Base-by-base conservation (phyloP, 2,329 filamentous ascomycete species). In the Orbilia brochopaga region DNA sequence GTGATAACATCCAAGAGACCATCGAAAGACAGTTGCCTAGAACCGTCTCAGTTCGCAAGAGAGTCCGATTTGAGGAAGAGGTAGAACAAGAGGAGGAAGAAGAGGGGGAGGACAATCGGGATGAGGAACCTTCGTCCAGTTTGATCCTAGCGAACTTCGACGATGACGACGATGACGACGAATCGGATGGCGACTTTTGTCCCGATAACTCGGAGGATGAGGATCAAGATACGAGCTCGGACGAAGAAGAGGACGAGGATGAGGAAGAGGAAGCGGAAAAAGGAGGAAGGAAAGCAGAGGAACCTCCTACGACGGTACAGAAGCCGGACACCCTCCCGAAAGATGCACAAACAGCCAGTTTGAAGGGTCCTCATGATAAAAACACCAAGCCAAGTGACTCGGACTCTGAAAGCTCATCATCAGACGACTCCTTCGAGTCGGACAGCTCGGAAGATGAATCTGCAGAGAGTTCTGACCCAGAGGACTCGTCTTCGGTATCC, bases 121-220 rank as follows among this genome's bases (percentile, higher is more conserved):
- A 7, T 15, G 24, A 15, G 42, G 46, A 42, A 10, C 35, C n/a
- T 46, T 70, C 59, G 32, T 54, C 23, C 8, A 59, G 59, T 32
- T 11, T 70, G n/a, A 54, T 60, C 42, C 59, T 70, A 1, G 66
- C 66, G 15, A 17, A 51, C 27, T 27, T 40, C 23, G 60, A 56
- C 10, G 66, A 70, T 19, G 59, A 54, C 19, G 61, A 63, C 23
- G 65, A 62, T 1, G 54, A 58, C 8, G 64, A 70, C 8, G 59
- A 63, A 3, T 58, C 55, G 8, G 66, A 70, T 17, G 66, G 56
- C 1, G 66, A 70, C 35, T 70, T 64, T 17, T 42, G 64, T 35
- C 59, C 60, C 67, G 54, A 65, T 75, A 60, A 56, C 69, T 32
- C n/a, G 66, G 60, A 74, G 4, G 64, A 62, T 69, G n/a, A 27